Evolutionary conservation across 2,329 filamentous ascomycete genomes (phyloP).

Genomic region (Orbilia quercus): DNA sequence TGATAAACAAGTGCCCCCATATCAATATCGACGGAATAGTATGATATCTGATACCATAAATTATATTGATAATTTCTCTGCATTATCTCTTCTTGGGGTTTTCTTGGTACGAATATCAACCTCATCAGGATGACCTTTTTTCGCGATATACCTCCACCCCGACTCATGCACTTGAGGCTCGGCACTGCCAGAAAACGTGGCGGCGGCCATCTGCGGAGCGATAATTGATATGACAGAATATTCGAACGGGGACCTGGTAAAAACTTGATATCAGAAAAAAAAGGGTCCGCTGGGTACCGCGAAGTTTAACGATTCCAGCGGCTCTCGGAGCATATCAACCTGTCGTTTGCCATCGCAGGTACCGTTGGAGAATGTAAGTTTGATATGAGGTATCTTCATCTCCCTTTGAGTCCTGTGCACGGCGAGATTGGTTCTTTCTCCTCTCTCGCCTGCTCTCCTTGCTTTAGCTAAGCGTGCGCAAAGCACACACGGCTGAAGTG

Average conservation of each 20-base stretch:
- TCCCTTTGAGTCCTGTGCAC: slow-evolving; percentile 22
- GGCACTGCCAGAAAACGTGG: slow-evolving; percentile 24
- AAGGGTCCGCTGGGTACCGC: slow-evolving; percentile 35
- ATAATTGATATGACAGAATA: slow-evolving; percentile 35
- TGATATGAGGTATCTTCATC: slow-evolving; percentile 1
- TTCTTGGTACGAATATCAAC: slow-evolving; percentile 32
- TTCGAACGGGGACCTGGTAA: slow-evolving; percentile 15
- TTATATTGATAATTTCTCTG: slow-evolving; percentile 34
- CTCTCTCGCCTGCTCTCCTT: slow-evolving; percentile 27
- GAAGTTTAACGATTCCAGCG: slow-evolving; percentile 8
- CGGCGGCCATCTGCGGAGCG: slow-evolving; percentile 8
- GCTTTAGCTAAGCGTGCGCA: too few species aligned
- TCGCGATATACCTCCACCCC: slow-evolving; percentile 10
- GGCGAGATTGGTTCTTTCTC: slow-evolving; percentile 28
- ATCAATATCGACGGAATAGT: slow-evolving; percentile 3
- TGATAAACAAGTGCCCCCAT: slow-evolving; percentile 14
- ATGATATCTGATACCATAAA: slow-evolving; percentile 23
- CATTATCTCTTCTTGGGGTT: slow-evolving; percentile 25
- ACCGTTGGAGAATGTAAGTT: too few species aligned
- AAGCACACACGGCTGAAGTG: slow-evolving; percentile 13
- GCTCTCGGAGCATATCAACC: slow-evolving; percentile 25
- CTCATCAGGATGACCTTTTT: slow-evolving; percentile 7
- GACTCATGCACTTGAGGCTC: slow-evolving; percentile 18
- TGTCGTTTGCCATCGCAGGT: background rate
- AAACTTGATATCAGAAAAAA: slow-evolving; percentile 27